Percentiles rank a stretch among this genome's conserved stretches.
These are phyloP conservation scores for Phytophthora sansomeana DNA, from an alignment of 352 stramenopile genomes.

Conservation along the genomic window DNA sequence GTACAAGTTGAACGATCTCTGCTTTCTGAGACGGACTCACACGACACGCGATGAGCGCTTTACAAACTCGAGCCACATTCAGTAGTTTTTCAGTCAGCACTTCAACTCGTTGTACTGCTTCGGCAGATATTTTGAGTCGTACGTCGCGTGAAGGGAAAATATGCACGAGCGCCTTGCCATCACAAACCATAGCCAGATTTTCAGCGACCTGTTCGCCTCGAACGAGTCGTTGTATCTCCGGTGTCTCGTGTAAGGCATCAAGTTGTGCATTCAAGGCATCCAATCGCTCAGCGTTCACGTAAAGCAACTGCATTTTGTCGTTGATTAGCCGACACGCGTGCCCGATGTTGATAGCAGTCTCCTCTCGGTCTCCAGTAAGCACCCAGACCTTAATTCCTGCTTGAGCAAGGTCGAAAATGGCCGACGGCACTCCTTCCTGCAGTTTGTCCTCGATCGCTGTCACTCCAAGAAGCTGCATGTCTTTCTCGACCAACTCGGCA, in stretches of 20 bases:
- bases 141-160: slow-evolving; percentile 70
- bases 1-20: slow-evolving; percentile 77
- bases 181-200: slow-evolving; percentile 70
- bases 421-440: slow-evolving; percentile 94
- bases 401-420: slow-evolving; percentile 92
- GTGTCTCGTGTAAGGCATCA: slow-evolving; percentile 49
- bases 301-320: slow-evolving; percentile 73
- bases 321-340: slow-evolving; percentile 85
- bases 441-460: slow-evolving; percentile 98
- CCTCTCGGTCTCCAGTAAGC: slow-evolving; percentile 97
- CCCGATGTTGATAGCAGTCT: slow-evolving; percentile 98
- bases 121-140: slow-evolving; percentile 44
- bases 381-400: slow-evolving; percentile 99
- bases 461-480: slow-evolving; percentile 90
- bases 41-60: slow-evolving; percentile 84
- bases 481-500: slow-evolving; percentile 69
- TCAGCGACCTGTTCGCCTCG: slow-evolving; percentile 41
- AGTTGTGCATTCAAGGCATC: slow-evolving; percentile 55
- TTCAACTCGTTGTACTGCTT: slow-evolving; percentile 36
- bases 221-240: slow-evolving; percentile 56
- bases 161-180: slow-evolving; percentile 72
- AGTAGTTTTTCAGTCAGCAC: slow-evolving; percentile 57
- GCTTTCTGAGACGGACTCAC: slow-evolving; percentile 88
- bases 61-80: slow-evolving; percentile 61
- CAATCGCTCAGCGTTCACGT: slow-evolving; percentile 63